Percentiles rank a stretch among this genome's conserved stretches.
Conservation (phyloP, 1,284 basidiomycete genomes). For the Leccinum olivaceoglutinosum region DNA sequence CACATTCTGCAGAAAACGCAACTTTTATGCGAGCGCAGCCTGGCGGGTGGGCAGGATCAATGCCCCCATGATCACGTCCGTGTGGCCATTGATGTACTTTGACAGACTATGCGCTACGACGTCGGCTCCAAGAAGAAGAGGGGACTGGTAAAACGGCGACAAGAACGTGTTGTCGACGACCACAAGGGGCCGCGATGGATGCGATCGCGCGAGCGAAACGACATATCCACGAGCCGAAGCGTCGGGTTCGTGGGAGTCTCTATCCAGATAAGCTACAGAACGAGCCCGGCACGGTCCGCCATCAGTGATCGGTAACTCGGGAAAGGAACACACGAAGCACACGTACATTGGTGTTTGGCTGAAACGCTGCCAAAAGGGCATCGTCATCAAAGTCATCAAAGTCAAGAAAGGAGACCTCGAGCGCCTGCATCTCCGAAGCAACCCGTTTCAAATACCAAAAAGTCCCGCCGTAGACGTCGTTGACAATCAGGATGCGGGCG, state of each 20-base stretch:
- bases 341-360: constrained; percentile 77
- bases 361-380: constrained; percentile 59
- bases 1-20: constrained; percentile 91
- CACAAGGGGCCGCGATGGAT: constrained; percentile 62
- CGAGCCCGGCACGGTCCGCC: not conserved
- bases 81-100: constrained; percentile 94
- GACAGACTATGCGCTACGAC: constrained; percentile 79
- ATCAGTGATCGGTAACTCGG: not conserved
- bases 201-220: constrained; percentile 52
- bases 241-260: constrained; percentile 96
- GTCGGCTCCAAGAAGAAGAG: constrained; percentile 74
- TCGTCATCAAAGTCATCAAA: constrained; percentile 68
- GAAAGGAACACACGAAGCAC: not conserved
- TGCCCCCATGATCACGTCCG: constrained; percentile 86
- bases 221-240: constrained; percentile 85
- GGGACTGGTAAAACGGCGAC: constrained; percentile 88
- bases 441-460: constrained; percentile 82
- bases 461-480: constrained; percentile 92
- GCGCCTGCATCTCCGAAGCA: constrained; percentile 64
- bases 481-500: constrained; percentile 83
- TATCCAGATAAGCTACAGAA: constrained; percentile 87
- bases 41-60: constrained; percentile 65
- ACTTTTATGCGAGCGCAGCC: constrained; percentile 40
- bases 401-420: constrained; percentile 84
- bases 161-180: constrained; percentile 92